These are phyloP conservation scores for Malus fusca DNA, from an alignment of 306 rosid species.

Conservation along the genomic window DNA sequence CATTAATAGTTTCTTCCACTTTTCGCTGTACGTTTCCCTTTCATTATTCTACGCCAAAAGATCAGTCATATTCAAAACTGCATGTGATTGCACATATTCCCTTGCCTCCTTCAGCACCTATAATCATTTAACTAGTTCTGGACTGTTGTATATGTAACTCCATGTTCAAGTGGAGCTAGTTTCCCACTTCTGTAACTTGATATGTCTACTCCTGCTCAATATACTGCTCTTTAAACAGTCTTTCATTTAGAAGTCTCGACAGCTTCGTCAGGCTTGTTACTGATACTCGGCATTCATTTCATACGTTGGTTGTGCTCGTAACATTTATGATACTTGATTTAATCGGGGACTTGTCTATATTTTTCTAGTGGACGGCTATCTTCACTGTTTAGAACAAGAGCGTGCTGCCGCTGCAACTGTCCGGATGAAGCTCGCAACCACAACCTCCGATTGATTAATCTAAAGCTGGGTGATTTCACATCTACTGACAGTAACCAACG, in stretches of 20 bases:
- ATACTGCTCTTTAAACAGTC: background rate
- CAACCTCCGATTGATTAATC: slow-evolving; percentile 36
- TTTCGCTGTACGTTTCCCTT: background rate
- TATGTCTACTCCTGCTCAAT: background rate
- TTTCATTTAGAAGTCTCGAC: background rate
- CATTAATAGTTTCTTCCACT: too few relatives aligned
- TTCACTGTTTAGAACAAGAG: slow-evolving; percentile 82
- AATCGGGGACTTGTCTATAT: background rate
- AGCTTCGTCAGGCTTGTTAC: background rate
- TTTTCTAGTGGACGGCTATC: slow-evolving; percentile 65
- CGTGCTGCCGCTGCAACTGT: slow-evolving; percentile 48
- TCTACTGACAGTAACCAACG: background rate
- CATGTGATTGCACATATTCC: background rate
- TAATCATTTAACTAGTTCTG: background rate
- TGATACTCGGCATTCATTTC: background rate
- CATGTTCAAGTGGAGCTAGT: background rate
- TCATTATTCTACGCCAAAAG: background rate
- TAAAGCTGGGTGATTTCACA: slow-evolving; percentile 30
- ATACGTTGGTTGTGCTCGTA: background rate
- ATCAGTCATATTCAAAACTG: too few relatives aligned
- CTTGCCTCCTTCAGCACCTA: background rate
- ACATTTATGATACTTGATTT: background rate
- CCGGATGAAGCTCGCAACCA: slow-evolving; percentile 55
- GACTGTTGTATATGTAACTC: background rate
- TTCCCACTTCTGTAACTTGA: background rate